Evolutionary conservation across 306 rosid species (phyloP).

Genomic region (Vachellia pachyceras): DNA sequence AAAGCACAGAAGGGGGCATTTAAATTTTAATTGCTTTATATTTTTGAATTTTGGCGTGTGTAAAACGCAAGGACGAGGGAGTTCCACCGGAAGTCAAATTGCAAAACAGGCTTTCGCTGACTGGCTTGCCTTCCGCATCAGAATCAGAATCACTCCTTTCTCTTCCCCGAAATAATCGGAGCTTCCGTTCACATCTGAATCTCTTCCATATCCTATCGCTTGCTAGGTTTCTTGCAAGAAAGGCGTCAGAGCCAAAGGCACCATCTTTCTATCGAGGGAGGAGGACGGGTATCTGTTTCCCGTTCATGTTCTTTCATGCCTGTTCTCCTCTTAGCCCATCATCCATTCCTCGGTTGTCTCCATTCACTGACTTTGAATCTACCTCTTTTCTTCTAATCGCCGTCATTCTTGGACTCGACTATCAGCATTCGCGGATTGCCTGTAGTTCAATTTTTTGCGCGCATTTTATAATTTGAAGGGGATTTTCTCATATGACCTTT

Average conservation of each 20-base stretch:
- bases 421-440: not conserved
- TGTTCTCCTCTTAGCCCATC: slow-evolving; percentile 42
- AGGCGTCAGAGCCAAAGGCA: not conserved
- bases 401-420: not conserved
- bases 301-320: slow-evolving; percentile 20
- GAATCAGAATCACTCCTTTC: not conserved
- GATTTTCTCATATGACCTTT: not conserved
- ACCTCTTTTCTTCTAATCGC: not conserved
- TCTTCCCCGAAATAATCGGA: slow-evolving; percentile 4
- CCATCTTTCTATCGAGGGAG: not conserved
- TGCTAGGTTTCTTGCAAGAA: not conserved
- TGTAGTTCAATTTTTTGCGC: not conserved
- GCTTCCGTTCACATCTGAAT: not conserved
- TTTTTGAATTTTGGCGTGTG: not conserved
- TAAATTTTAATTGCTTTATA: not conserved
- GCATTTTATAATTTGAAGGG: not conserved
- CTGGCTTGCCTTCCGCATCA: not conserved
- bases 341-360: not conserved
- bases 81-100: not conserved
- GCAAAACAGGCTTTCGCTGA: not conserved
- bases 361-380: not conserved
- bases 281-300: slow-evolving; percentile 41
- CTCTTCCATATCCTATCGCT: not conserved
- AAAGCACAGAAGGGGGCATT: too few species aligned
- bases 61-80: not conserved